phyloP scores from a whole-genome alignment of 345 rosid genomes.

The Brassica rapa region DNA sequence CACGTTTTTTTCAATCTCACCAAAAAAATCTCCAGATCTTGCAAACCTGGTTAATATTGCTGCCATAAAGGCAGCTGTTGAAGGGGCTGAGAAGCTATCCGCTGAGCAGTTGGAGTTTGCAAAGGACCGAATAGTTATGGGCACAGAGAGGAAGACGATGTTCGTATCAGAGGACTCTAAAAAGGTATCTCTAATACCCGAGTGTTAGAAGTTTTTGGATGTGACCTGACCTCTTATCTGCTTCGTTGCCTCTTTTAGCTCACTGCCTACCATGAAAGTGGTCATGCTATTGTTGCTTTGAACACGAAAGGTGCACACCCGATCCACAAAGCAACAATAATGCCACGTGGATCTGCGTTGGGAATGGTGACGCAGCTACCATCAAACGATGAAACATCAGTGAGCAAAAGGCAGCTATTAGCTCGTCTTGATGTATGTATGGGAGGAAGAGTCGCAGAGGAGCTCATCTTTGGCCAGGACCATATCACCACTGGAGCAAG shows the following conservation, averaged over 20 bases:
- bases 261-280: conserved; percentile 99
- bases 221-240: conserved; percentile 11
- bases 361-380: conserved; percentile 99
- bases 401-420: conserved; percentile 93
- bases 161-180: conserved; percentile 93
- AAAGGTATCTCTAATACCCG: conserved; percentile 56
- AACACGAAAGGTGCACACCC: conserved; percentile 96
- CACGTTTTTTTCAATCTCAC: not conserved
- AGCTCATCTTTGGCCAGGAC: conserved; percentile 92
- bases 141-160: conserved; percentile 98
- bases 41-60: conserved; percentile 98
- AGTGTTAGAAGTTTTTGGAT: not conserved
- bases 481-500: conserved; percentile 95
- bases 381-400: conserved; percentile 90
- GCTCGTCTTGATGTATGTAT: conserved; percentile 99
- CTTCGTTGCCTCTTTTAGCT: conserved; percentile 53
- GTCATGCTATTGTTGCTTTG: conserved; percentile 96
- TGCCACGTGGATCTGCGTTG: conserved; percentile 97
- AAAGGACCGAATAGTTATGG: conserved; percentile 94
- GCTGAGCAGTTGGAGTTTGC: conserved; percentile 85
- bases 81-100: conserved; percentile 82
- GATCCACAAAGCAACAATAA: conserved; percentile 96
- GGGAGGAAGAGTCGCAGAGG: conserved; percentile 99
- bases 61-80: conserved; percentile 99
- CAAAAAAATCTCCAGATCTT: conserved; percentile 61